Base-by-base conservation (phyloP, 306 rosid genomes). In the Citrullus colocynthis region DNA sequence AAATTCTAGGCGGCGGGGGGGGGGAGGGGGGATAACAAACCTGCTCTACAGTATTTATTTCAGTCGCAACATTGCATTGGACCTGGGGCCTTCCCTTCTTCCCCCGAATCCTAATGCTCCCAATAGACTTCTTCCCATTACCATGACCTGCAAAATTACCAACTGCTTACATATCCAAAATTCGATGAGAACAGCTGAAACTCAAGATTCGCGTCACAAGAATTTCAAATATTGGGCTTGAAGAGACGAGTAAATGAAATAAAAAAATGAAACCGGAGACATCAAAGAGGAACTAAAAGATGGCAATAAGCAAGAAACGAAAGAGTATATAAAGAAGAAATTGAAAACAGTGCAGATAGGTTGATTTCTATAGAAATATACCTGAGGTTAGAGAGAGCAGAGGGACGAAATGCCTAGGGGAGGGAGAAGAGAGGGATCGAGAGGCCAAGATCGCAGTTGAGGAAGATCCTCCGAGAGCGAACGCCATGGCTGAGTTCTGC, bases 1-100 rank as follows among this genome's bases (percentile, higher is more conserved):
- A n/a, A 9, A 13, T 60, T 12, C 9, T 13, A 16, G 55, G 57
- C 2, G 71, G 4, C 3, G 77, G 16, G 60, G 9, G 4, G 7
- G 77, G 16, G 60, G 9, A 3, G 4, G 7, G 77, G 16, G 60
- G 9, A 3, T 17, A 32, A 32, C 65, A 45, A 36, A 90, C 98
- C 98, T 90, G 89, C 70, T 86, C 90, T 2, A 86, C 85, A 72
- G 96, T 76, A 95, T 84, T 89, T 34, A 94, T 84, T 84, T 90
- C 95, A 83, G 98, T 88, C 71, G 96, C 92, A 87, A 94, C 97
- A 86, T 82, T 92, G 45, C 89, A 78, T 9, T 70, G 85, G 67
- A 89, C 87, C 74, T 60, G 90, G 84, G 95, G 82, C 84, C 90
- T 87, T 63, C 87, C 90, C 81, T 85, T 92, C 55, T 76, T 79